Percentiles rank a stretch among this genome's conserved stretches.
Conservation (phyloP, 768 basidiomycete genomes). For the Paxillus involutus region DNA sequence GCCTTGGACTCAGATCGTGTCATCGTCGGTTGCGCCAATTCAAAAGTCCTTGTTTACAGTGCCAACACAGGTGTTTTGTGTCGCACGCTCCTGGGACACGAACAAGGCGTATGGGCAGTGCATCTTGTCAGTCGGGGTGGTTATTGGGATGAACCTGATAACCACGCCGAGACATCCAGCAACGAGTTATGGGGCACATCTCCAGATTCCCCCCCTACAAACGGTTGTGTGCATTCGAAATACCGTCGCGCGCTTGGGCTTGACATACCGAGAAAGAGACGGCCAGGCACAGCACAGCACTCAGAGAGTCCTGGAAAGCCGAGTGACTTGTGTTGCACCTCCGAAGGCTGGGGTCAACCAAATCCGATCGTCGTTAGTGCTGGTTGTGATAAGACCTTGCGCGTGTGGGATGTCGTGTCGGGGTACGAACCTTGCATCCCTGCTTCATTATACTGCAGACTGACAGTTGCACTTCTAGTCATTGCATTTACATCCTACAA, state of each 20-base stretch:
- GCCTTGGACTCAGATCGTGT: constrained; percentile 83
- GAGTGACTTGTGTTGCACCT: constrained; percentile 60
- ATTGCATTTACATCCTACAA: constrained; percentile 73
- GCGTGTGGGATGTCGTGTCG: constrained; percentile 87
- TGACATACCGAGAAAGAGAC: constrained; percentile 28
- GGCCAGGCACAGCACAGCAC: constrained; percentile 16
- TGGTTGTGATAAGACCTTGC: constrained; percentile 89
- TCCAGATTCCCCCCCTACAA: constrained; percentile 11
- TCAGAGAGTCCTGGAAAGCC: constrained; percentile 32
- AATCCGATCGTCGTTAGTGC: constrained; percentile 84
- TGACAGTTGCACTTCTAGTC: constrained; percentile 29
- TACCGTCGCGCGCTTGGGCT: constrained; percentile 54
- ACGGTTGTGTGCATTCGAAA: constrained; percentile 25
- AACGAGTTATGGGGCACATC: constrained; percentile 7
- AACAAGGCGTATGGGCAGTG: constrained; percentile 90
- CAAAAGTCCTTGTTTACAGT: constrained; percentile 83
- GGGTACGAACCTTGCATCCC: constrained; percentile 51
- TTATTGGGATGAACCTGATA: constrained; percentile 28
- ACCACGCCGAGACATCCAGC: constrained; percentile 1
- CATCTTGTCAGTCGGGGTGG: constrained; percentile 75
- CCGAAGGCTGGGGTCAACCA: constrained; percentile 88
- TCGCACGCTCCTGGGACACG: constrained; percentile 81
- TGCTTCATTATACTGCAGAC: not conserved
- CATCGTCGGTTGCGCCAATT: constrained; percentile 86
- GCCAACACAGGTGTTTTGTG: constrained; percentile 73